Conservation (phyloP, 176 grass and related monocot genomes). For the Phyllostachys edulis region DNA sequence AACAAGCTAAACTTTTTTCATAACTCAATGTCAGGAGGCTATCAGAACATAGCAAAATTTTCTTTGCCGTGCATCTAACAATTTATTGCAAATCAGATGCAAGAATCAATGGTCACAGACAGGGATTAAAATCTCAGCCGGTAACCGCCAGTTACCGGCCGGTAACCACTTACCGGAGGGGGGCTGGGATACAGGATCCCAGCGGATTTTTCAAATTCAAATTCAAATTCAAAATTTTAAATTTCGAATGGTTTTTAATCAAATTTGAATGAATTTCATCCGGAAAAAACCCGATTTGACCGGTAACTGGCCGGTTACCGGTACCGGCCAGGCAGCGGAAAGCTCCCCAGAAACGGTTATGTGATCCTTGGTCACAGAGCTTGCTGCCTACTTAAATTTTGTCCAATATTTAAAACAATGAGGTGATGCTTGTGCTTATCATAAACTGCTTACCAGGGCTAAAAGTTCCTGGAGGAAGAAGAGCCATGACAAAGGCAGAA, state of each 20-base stretch:
- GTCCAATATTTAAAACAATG: neutral
- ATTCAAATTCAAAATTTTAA: too few species aligned
- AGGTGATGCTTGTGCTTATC: neutral
- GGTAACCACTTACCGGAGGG: too few species aligned
- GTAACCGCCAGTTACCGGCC: too few species aligned
- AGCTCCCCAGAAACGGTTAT: too few species aligned
- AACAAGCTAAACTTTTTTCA: neutral
- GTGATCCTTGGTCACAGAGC: neutral
- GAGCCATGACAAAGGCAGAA: conserved; percentile 72
- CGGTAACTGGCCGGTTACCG: too few species aligned
- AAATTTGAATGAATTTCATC: too few species aligned
- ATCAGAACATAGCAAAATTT: neutral
- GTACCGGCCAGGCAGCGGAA: too few species aligned
- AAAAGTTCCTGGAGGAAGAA: conserved; percentile 86
- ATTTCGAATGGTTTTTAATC: too few species aligned
- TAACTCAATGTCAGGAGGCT: neutral
- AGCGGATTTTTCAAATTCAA: too few species aligned
- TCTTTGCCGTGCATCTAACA: neutral
- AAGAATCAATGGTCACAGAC: conserved; percentile 9
- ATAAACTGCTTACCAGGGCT: conserved; percentile 53
- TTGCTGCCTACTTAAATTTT: neutral
- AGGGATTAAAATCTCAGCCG: too few species aligned
- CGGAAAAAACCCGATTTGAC: too few species aligned
- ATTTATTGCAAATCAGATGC: conserved; percentile 2
- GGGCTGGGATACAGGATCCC: too few species aligned